Evolutionary conservation across 768 basidiomycete species (phyloP), one percentile per base, ranked within the genome.

Genomic region (Plicaturopsis crispa): DNA sequence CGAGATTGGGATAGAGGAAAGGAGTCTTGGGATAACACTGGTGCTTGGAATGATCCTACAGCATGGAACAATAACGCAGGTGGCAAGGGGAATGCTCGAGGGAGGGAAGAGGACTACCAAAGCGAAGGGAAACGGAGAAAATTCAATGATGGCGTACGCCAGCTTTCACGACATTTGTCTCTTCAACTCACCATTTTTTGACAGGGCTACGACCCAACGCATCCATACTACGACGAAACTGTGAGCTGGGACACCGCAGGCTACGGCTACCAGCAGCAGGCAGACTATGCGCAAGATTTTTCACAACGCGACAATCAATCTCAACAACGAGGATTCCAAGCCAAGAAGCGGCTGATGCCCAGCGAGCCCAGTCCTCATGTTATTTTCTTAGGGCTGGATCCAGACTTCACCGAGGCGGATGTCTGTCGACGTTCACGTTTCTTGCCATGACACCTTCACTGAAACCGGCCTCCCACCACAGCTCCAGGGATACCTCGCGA

Each of bases 351-450:
- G 38, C 70, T 87, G 30, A 68, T 75, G 41, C 83, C 87, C 21
- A 91, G 87, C 38, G 86, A 89, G 57, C 82, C 87, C 33, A 89
- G 85, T 55, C 78, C 82, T 32, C 91, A 97, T 65, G 87, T 97
- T 56, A 94, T 96, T 54, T 94, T 96, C 61, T 78, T 97, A 44
- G 92, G 92, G 40, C 62, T 97, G 42, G 92, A 96, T 60, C 79
- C 81, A 40, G 90, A 91, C 59, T 87, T 93, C 53, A 84, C 83
- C 38, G 92, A 96, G 70, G 80, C 84, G 51, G 90, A 93, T 72
- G 92, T 96, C 63, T 66, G 84, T 80, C 47, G 43, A 52, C 56
- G 60, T 52, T 39, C 41, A 33, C 38, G 57, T 48, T 52, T 60
- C 51, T 55, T 60, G 44, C 50, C 39, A 35, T 50, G 39, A 40